Conservation (phyloP, 139 green algal species). For the Ostreobium quekettii region DNA sequence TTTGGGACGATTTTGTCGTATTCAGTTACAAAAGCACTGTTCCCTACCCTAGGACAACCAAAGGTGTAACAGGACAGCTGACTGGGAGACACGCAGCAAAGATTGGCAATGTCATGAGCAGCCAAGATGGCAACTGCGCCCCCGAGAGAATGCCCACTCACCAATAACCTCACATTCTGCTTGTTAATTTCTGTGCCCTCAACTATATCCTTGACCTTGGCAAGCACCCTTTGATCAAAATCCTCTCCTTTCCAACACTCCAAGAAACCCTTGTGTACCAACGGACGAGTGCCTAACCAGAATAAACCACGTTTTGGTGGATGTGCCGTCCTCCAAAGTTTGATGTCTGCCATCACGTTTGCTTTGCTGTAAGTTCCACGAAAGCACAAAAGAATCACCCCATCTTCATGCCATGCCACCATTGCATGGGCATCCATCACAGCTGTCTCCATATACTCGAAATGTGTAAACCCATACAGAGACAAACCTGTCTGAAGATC, state of each 20-base stretch:
- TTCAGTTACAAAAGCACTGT: slow-evolving; percentile 37
- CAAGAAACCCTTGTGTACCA: too few relatives aligned
- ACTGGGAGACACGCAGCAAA: background rate
- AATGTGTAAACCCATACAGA: background rate
- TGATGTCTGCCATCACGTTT: too few relatives aligned
- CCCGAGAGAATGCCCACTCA: slow-evolving; percentile 16
- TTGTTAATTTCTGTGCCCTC: background rate
- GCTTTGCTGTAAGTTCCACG: too few relatives aligned
- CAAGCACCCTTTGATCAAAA: too few relatives aligned
- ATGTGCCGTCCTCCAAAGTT: too few relatives aligned
- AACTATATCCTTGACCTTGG: too few relatives aligned
- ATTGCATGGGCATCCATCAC: background rate
- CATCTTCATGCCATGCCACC: too few relatives aligned
- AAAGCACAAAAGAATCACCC: too few relatives aligned
- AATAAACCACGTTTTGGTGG: too few relatives aligned
- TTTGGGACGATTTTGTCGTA: slow-evolving; percentile 36
- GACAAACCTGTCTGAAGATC: background rate
- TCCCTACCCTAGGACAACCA: slow-evolving; percentile 38
- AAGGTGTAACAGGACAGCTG: slow-evolving; percentile 38
- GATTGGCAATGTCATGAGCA: background rate
- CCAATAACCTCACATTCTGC: background rate
- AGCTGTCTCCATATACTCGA: background rate
- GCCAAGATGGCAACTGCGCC: slow-evolving; percentile 11
- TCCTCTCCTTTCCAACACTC: too few relatives aligned
- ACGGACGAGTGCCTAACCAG: too few relatives aligned